phyloP scores from a whole-genome alignment of 208 protist species.

The Crithidia fasciculata region DNA sequence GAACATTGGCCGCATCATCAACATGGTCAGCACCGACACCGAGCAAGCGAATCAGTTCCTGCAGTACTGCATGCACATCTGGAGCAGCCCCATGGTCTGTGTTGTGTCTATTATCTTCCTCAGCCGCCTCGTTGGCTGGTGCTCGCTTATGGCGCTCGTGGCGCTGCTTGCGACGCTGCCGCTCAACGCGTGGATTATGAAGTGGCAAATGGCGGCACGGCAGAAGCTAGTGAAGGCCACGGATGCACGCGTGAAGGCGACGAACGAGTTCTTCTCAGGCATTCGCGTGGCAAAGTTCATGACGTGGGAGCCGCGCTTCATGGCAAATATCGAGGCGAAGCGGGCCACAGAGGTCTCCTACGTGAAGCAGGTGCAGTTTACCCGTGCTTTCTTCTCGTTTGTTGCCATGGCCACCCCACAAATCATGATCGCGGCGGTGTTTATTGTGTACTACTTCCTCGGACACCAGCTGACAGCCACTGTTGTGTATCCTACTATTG shows the following conservation, averaged over 20 bases:
- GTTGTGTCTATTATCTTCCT: slow-evolving; percentile 50
- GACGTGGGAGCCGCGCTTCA: slow-evolving; percentile 82
- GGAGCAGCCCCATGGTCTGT: slow-evolving; percentile 70
- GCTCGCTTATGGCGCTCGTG: slow-evolving; percentile 55
- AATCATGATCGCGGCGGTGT: slow-evolving; percentile 61
- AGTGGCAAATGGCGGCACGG: slow-evolving; percentile 35
- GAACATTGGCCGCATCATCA: slow-evolving; percentile 81
- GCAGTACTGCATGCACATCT: slow-evolving; percentile 79
- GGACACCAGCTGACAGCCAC: slow-evolving; percentile 72
- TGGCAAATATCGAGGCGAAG: slow-evolving; percentile 39
- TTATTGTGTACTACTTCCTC: slow-evolving; percentile 50
- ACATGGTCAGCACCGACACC: slow-evolving; percentile 54
- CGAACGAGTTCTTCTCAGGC: slow-evolving; percentile 88
- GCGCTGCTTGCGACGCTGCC: slow-evolving; percentile 71
- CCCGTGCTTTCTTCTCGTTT: slow-evolving; percentile 44
- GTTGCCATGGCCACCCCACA: slow-evolving; percentile 71
- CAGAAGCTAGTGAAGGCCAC: slow-evolving; percentile 43
- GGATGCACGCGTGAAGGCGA: slow-evolving; percentile 82
- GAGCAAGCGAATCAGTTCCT: slow-evolving; percentile 55
- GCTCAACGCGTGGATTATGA: slow-evolving; percentile 49
- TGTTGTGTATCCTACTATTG: slow-evolving; percentile 90
- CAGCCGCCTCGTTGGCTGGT: slow-evolving; percentile 54
- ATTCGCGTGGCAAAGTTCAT: slow-evolving; percentile 94
- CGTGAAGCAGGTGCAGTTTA: slow-evolving; percentile 40
- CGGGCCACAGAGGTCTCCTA: slow-evolving; percentile 56